Evolutionary conservation across 257 asterid species (phyloP).

Genomic region (Catharanthus roseus): DNA sequence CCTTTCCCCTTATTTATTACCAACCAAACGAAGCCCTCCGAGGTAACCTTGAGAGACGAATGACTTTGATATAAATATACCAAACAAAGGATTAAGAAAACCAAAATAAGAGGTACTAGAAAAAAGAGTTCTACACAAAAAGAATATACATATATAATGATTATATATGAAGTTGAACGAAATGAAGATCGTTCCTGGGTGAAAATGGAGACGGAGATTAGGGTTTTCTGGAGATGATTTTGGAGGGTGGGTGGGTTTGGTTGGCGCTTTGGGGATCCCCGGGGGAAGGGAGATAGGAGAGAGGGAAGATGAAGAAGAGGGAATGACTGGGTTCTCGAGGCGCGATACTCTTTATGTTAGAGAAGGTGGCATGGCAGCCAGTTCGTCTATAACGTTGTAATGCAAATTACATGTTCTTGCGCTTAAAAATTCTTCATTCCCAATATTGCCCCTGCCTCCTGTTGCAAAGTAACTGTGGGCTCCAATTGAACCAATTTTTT

Average conservation of each 20-base stretch:
- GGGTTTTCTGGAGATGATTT: neutral
- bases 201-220: neutral
- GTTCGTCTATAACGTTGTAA: constrained; percentile 5
- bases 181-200: neutral
- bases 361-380: neutral
- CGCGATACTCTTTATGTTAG: neutral
- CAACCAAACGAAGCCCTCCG: neutral
- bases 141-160: neutral
- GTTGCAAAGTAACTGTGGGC: no score
- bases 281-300: neutral
- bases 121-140: neutral
- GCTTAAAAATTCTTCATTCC: neutral
- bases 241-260: constrained; percentile 2
- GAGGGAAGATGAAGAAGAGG: neutral
- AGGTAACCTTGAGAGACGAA: neutral
- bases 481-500: no score
- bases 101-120: neutral
- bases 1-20: constrained; percentile 10
- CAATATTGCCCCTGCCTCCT: neutral
- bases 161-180: neutral
- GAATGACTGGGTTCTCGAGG: neutral
- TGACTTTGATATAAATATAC: neutral
- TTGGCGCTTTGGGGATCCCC: neutral
- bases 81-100: neutral
- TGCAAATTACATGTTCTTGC: neutral